Base-by-base conservation (phyloP, 31 red algal species). In the Asparagopsis taxiformis region DNA sequence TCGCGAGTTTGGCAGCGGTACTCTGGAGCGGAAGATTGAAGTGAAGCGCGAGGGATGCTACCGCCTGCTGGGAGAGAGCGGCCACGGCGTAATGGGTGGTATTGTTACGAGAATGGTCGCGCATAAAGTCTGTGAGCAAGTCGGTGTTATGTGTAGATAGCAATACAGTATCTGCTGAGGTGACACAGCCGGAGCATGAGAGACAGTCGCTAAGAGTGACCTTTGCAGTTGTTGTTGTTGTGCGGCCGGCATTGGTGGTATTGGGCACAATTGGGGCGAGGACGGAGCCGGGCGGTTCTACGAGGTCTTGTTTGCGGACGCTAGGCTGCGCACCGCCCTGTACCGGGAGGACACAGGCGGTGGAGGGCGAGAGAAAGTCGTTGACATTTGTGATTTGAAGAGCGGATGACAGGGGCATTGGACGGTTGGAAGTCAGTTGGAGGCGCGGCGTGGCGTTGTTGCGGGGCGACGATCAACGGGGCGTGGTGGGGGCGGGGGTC, bases 171-270 rank as follows among this genome's bases (percentile, higher is more conserved):
- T 96, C 93, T 9, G 93, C 93, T 10, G 93, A 96, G 17, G 93
- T 91, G 13, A 96, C 80, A 58, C 93, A 96, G 22, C 93, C 93
- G 6, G 81, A 77, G 58, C 93, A 96, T 16, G 73, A 43, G 1
- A 96, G 70, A 68, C 93, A 96, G 68, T 96, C 93, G 61, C 79
- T 86, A 5, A 96, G 60, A 22, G 79, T 90, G 15, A 96, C 79
- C 25, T 67, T 80, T 2, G 93, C 93, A 10, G 31, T 34, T 3
- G 50, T 58, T 6, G 74, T 39, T 13, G 33, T 38, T n/a, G n/a
- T n/a, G n/a, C n/a, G n/a, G n/a, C n/a, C n/a, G 0, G 46, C 50
- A 36, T 50, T 54, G 56, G 65, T 13, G 11, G 74, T 37, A 34
- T 31, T 64, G 0, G 75, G 87, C 23, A 82, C 49, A 30, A 87